phyloP scores from a whole-genome alignment of 306 rosid species.

The Vigna angularis region DNA sequence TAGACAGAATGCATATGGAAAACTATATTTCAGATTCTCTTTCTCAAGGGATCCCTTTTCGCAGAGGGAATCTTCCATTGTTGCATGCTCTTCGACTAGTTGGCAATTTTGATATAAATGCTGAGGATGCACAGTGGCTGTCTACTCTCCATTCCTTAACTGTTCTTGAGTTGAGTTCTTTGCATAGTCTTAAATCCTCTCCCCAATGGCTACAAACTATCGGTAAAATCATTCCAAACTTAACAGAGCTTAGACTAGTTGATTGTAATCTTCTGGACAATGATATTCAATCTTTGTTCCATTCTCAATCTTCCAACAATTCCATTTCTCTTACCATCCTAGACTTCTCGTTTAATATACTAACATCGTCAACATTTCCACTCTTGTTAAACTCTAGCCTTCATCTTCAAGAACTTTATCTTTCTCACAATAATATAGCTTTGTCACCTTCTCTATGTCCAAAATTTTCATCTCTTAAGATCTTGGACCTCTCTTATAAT shows the following conservation, averaged over 20 bases:
- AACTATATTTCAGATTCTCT: not conserved
- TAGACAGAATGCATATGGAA: no score
- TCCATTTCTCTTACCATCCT: not conserved
- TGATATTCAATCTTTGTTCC: not conserved
- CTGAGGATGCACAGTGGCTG: not conserved
- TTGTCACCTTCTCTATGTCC: not conserved
- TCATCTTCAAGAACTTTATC: not conserved
- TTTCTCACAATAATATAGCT: not conserved
- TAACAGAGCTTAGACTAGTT: not conserved
- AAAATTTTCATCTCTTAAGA: not conserved
- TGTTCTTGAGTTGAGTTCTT: not conserved
- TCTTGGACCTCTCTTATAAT: not conserved
- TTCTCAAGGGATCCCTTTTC: not conserved
- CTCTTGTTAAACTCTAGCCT: not conserved
- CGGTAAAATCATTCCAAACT: not conserved
- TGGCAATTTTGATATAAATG: no score
- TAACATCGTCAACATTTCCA: not conserved
- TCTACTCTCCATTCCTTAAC: slow-evolving; percentile 19
- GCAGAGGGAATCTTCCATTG: not conserved
- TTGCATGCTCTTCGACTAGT: not conserved
- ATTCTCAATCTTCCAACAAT: not conserved
- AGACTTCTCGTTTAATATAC: not conserved
- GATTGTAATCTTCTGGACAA: not conserved
- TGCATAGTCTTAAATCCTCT: not conserved
- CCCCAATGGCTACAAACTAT: not conserved